Conservation (phyloP, 371 early-diverging fungal species). For the Synchytrium microbalum region DNA sequence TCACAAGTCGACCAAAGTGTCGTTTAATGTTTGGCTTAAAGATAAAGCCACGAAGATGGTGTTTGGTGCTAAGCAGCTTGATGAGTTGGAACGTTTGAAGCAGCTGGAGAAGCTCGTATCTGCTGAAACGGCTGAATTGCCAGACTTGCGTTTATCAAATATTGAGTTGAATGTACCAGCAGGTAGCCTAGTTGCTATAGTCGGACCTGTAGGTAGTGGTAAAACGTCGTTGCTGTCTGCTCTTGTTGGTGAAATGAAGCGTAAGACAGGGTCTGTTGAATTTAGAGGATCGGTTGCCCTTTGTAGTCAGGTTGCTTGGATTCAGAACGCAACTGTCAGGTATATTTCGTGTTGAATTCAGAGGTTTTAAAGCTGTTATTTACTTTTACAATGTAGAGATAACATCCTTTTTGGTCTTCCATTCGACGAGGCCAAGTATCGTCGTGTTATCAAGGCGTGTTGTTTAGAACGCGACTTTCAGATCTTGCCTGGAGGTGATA, state of each 20-base stretch:
- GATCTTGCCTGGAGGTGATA: constrained; percentile 27
- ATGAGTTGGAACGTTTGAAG: background rate
- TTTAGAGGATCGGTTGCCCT: constrained; percentile 33
- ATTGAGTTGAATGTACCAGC: constrained; percentile 31
- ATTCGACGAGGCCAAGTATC: constrained; percentile 29
- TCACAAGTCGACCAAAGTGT: too few relatives aligned
- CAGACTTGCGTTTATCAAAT: constrained; percentile 16
- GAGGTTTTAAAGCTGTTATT: too few relatives aligned
- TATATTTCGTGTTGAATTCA: too few relatives aligned
- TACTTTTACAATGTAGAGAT: too few relatives aligned
- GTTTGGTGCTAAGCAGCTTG: background rate
- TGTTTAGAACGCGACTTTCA: constrained; percentile 36
- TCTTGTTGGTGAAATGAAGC: constrained; percentile 54
- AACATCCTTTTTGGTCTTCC: constrained; percentile 43
- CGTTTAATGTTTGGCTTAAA: too few relatives aligned
- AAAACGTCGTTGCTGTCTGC: constrained; percentile 49
- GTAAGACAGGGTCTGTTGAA: constrained; percentile 22
- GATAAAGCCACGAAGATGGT: too few relatives aligned
- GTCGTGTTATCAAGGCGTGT: constrained; percentile 29
- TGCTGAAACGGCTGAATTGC: background rate
- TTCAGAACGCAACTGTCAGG: constrained; percentile 35
- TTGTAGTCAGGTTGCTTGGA: constrained; percentile 33
- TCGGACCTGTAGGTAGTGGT: constrained; percentile 58
- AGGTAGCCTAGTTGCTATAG: constrained; percentile 45
- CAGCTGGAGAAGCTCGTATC: background rate